A percentile compares a stretch with the other conserved stretches of the same genome.
phyloP scores from a whole-genome alignment of 805 yeast species.

The Yarrowia keelungensis region DNA sequence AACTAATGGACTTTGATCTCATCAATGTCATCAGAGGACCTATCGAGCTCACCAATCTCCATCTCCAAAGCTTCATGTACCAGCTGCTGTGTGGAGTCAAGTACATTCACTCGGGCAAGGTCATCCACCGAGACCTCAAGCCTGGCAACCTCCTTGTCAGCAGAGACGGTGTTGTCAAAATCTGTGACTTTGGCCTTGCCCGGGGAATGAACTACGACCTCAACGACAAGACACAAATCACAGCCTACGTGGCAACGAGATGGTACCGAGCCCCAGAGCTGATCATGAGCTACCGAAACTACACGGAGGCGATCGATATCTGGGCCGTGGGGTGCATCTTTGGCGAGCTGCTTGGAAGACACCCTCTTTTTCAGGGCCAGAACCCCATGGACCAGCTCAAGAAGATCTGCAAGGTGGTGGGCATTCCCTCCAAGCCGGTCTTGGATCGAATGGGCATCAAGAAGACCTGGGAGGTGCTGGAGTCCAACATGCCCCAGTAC shows the following conservation, averaged over 20 bases:
- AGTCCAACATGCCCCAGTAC: slow-evolving; percentile 30
- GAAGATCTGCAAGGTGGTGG: slow-evolving; percentile 72
- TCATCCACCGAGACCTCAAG: slow-evolving; percentile 89
- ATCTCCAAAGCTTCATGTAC: slow-evolving; percentile 74
- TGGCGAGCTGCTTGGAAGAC: slow-evolving; percentile 81
- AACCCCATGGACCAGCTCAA: slow-evolving; percentile 73
- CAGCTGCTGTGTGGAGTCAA: slow-evolving; percentile 87
- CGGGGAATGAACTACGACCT: slow-evolving; percentile 61
- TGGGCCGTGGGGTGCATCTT: slow-evolving; percentile 95
- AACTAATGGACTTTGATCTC: slow-evolving; percentile 80
- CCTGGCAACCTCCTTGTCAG: slow-evolving; percentile 89
- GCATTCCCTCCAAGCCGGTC: slow-evolving; percentile 61
- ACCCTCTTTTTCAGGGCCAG: slow-evolving; percentile 80
- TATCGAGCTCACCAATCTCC: slow-evolving; percentile 83
- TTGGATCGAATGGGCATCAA: slow-evolving; percentile 37
- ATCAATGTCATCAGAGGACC: slow-evolving; percentile 70
- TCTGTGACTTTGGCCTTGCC: slow-evolving; percentile 94
- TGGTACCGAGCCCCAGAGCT: slow-evolving; percentile 97
- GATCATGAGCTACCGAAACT: slow-evolving; percentile 63
- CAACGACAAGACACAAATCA: slow-evolving; percentile 43
- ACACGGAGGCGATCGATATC: slow-evolving; percentile 69
- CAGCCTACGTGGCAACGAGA: slow-evolving; percentile 83
- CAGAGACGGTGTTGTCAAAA: slow-evolving; percentile 74
- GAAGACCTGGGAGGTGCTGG: slow-evolving; percentile 28
- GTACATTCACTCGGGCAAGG: slow-evolving; percentile 90